A percentile compares a stretch with the other conserved stretches of the same genome.
phyloP scores from a whole-genome alignment of 140 eudicot genomes.

The Anethum foeniculum region DNA sequence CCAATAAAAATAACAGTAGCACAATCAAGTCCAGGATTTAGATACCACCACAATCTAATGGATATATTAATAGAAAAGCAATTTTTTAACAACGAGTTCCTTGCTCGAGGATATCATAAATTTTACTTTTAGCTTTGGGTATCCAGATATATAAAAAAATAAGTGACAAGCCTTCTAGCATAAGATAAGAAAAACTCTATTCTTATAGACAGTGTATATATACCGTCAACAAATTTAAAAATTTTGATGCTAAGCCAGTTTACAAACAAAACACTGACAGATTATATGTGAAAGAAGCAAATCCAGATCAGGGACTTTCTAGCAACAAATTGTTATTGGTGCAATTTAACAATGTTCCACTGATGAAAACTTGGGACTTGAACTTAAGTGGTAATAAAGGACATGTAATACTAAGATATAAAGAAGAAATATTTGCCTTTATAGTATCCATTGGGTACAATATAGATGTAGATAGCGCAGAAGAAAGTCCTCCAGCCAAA shows the following conservation, averaged over 20 bases:
- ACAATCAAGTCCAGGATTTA: conserved; percentile 2
- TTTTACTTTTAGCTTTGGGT: neutral
- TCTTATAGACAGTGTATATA: neutral
- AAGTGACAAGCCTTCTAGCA: neutral
- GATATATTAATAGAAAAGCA: neutral
- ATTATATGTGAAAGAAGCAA: neutral
- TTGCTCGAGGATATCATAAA: neutral
- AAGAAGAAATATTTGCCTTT: conserved; percentile 37
- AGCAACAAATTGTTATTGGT: neutral
- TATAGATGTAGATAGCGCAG: conserved; percentile 70
- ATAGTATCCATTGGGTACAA: conserved; percentile 87
- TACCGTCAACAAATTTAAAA: neutral
- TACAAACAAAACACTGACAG: neutral
- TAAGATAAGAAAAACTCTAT: neutral
- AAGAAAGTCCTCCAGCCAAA: conserved; percentile 88
- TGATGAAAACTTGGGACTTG: neutral
- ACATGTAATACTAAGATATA: neutral
- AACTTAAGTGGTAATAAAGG: neutral
- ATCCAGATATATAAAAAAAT: neutral
- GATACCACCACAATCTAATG: neutral
- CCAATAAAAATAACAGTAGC: neutral
- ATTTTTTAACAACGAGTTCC: neutral
- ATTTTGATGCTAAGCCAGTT: neutral
- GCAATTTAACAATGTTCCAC: neutral
- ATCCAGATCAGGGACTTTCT: neutral